These are phyloP conservation scores for Prinsepia uniflora DNA, from an alignment of 306 rosid genomes.

Conservation along the genomic window DNA sequence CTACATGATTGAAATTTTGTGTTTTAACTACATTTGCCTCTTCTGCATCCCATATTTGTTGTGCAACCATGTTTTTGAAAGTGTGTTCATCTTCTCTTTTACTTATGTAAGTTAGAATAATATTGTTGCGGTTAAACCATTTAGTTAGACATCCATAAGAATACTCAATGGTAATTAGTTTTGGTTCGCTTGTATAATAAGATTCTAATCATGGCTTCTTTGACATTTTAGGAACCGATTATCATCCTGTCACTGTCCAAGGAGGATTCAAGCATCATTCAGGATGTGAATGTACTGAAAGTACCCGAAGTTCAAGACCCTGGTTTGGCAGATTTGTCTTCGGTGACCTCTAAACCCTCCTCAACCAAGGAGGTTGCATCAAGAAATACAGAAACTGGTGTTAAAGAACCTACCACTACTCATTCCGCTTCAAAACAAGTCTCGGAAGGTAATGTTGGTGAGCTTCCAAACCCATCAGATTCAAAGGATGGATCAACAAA, in stretches of 20 bases:
- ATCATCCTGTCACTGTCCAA: not conserved
- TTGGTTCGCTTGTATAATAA: not conserved
- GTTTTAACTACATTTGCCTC: not conserved
- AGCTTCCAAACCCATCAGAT: slow-evolving; percentile 31
- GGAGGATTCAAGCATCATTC: not conserved
- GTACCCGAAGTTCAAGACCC: not conserved
- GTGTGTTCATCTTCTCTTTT: not conserved
- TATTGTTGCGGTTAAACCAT: not conserved
- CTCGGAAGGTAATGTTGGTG: slow-evolving; percentile 33
- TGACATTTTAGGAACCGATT: not conserved
- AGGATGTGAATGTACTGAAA: not conserved
- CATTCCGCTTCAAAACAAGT: slow-evolving; percentile 31
- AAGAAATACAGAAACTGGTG: not conserved
- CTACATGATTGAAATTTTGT: not conserved
- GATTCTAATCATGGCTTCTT: slow-evolving; percentile 3
- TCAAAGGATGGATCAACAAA: slow-evolving; percentile 23
- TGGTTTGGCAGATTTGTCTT: not conserved
- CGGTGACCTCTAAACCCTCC: not conserved
- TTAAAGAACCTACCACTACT: slow-evolving; percentile 11
- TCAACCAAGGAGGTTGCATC: not conserved
- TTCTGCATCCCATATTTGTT: not conserved
- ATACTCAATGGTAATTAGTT: not conserved
- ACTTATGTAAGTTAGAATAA: too few species aligned
- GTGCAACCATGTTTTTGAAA: not conserved
- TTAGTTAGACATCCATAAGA: not conserved